phyloP scores from a whole-genome alignment of 2,329 filamentous ascomycete genomes.

The Aspergillus pseudotamarii region DNA sequence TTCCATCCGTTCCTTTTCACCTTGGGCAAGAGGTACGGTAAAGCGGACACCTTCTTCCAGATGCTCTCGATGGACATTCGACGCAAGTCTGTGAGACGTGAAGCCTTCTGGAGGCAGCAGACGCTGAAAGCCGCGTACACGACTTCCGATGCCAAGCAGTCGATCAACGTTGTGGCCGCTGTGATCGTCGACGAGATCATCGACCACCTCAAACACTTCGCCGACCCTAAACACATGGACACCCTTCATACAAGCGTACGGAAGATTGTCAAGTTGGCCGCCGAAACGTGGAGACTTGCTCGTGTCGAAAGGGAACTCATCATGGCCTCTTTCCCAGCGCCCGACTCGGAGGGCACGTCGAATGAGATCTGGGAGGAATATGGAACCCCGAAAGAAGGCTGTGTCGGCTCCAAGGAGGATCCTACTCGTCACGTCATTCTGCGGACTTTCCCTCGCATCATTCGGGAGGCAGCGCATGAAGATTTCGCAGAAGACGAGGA shows the following conservation, averaged over 20 bases:
- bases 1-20: conserved; percentile 63
- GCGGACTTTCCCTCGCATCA: conserved; percentile 55
- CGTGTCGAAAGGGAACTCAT: conserved; percentile 60
- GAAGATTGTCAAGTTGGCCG: conserved; percentile 60
- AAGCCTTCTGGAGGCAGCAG: conserved; percentile 62
- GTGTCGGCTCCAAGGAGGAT: conserved; percentile 18
- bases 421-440: conserved; percentile 49
- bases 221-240: conserved; percentile 54
- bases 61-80: conserved; percentile 60
- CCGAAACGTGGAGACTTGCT: conserved; percentile 61
- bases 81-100: conserved; percentile 58
- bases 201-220: conserved; percentile 56
- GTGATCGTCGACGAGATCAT: conserved; percentile 61
- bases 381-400: conserved; percentile 24
- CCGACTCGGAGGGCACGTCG: conserved; percentile 35
- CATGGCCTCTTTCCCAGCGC: conserved; percentile 52
- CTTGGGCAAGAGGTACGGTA: conserved; percentile 56
- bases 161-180: conserved; percentile 58
- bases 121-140: conserved; percentile 61
- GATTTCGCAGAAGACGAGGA: conserved; percentile 52
- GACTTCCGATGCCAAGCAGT: conserved; percentile 58
- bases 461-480: conserved; percentile 54
- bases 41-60: conserved; percentile 58
- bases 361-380: conserved; percentile 45
- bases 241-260: conserved; percentile 54